Base-by-base conservation (phyloP, 306 rosid species). In the Albizia julibrissin region DNA sequence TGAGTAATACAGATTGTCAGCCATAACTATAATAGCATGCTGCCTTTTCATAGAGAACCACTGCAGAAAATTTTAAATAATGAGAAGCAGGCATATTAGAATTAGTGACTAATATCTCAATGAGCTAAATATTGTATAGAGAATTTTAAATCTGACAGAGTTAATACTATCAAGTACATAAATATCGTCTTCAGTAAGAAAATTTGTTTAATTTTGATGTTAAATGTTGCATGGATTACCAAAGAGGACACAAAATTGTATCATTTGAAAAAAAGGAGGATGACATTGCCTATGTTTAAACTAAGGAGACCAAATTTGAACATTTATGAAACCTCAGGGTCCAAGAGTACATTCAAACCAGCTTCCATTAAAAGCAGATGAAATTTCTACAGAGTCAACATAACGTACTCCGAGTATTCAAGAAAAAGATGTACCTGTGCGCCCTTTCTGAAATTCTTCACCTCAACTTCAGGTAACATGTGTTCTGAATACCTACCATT, bases 391-490 rank as follows among this genome's bases (percentile, higher is more conserved):
- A 34, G 21, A 61, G 40, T 76, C n/a, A 49, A 72, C 75, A 71
- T 49, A 40, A 56, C 68, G 71, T 26, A 77, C 37, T 27, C 46
- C 74, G 29, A 79, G 42, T 16, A 77, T 76, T 74, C 72, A 44
- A 68, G 33, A 66, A 58, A 78, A 82, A 80, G 76, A 75, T 43
- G 72, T 89, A 96, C 98, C 99, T 96, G 99, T 22, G 97, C 99
- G 74, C 99, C 99, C 97, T 96, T 96, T 83, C 99, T 90, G 77
- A 96, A 96, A 85, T 94, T 91, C 87, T 92, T 96, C 86, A 77
- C 79, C 84, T 91, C 97, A 87, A 96, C 86, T 90, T 96, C 99
- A 18, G 99, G 99, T 84, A 88, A 75, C 99, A 96, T 94, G 84
- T 81, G 97, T 69, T 92, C 90, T 22, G 97, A 91, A 84, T 90